Evolutionary conservation across 2,329 filamentous ascomycete genomes (phyloP), one percentile per base, ranked within the genome.

Genomic region (Mollisia scopiformis): DNA sequence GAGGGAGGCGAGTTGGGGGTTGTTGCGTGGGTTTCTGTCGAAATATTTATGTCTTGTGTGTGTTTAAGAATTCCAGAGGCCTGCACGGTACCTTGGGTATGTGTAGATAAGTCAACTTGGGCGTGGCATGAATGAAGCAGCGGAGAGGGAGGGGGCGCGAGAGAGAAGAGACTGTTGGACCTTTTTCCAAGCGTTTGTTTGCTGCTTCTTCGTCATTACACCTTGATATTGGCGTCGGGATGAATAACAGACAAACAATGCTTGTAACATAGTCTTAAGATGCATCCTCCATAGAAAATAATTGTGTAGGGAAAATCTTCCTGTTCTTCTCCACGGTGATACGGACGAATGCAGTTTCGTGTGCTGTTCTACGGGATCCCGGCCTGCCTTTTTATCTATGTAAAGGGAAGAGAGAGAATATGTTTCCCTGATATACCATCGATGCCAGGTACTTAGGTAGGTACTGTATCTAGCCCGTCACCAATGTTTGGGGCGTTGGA

Each of bases 261-360:
- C 67, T 68, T 71, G 69, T 71, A 71, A 62, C 57, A 69, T 69
- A 69, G 58, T 63, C 61, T n/a, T 59, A 59, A 69, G 69, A 62
- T 66, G 59, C 63, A 65, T 57, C 62, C 27, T 66, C 63, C 66
- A 65, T 73, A 77, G 81, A 62, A 58, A 60, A 55, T 31, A 51
- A 58, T 31, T 27, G 31, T 25, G 21, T 30, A 30, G 11, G 11
- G 28, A 33, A 49, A 33, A 27, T 46, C n/a, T 55, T 11, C 39
- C 19, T 47, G 55, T 51, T 31, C n/a, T n/a, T n/a, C n/a, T n/a
- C n/a, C n/a, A n/a, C n/a, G n/a, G n/a, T n/a, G n/a, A n/a, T n/a
- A n/a, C n/a, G n/a, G n/a, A n/a, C n/a, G n/a, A n/a, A n/a, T n/a
- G n/a, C n/a, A n/a, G n/a, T n/a, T n/a, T n/a, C n/a, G n/a, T n/a